A percentile compares a stretch with the other conserved stretches of the same genome.
phyloP scores from a whole-genome alignment of 2,329 filamentous ascomycete species.

The Venturia effusa region DNA sequence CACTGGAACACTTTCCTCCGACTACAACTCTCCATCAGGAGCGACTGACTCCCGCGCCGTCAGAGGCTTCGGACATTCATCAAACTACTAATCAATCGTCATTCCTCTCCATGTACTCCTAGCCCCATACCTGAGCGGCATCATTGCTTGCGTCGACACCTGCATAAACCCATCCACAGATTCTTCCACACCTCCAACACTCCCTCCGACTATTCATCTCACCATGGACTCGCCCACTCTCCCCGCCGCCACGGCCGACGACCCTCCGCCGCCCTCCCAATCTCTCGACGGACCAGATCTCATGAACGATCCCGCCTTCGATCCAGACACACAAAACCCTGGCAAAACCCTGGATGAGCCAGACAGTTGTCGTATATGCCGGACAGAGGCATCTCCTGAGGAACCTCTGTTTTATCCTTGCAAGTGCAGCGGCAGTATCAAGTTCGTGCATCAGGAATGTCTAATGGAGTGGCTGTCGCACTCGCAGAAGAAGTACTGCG shows the following conservation, averaged over 20 bases:
- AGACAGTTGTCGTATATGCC: constrained; percentile 94
- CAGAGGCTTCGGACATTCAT: not conserved
- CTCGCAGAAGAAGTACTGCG: constrained; percentile 98
- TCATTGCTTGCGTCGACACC: not conserved
- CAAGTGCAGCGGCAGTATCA: constrained; percentile 98
- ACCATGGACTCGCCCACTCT: not conserved
- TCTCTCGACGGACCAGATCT: constrained; percentile 31
- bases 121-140: not conserved
- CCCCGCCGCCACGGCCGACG: not conserved
- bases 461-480: constrained; percentile 98
- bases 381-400: constrained; percentile 69
- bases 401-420: constrained; percentile 95
- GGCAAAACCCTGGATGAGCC: constrained; percentile 38
- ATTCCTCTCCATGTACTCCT: not conserved
- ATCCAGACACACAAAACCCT: constrained; percentile 24
- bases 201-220: not conserved
- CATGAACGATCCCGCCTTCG: constrained; percentile 47
- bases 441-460: constrained; percentile 95
- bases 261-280: not conserved
- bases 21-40: too few relatives aligned
- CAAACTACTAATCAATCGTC: not conserved
- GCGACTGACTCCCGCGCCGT: too few relatives aligned
- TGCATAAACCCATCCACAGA: not conserved
- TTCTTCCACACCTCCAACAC: not conserved
- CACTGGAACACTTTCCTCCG: too few relatives aligned